Conservation (phyloP, 257 asterid species). For the Nicotiana tabacum region DNA sequence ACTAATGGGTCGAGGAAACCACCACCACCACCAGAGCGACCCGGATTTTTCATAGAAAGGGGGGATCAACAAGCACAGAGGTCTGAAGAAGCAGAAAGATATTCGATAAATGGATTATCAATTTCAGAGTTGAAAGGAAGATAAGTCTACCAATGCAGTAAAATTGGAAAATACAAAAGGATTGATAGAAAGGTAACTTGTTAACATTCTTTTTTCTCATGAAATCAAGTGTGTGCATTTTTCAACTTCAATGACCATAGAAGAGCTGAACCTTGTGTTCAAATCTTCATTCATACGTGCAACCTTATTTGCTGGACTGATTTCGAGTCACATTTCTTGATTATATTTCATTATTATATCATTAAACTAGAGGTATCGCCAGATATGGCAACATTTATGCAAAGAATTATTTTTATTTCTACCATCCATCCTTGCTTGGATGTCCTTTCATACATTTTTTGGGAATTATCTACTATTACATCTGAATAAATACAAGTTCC, state of each 20-base stretch:
- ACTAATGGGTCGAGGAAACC: conserved; percentile 6
- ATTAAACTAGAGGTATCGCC: too few relatives aligned
- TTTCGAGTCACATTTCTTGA: neutral
- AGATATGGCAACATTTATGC: neutral
- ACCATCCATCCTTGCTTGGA: too few relatives aligned
- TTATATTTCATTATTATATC: neutral
- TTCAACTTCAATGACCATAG: neutral
- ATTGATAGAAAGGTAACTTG: neutral
- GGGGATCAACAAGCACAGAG: neutral
- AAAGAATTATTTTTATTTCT: too few relatives aligned
- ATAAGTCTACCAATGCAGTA: neutral
- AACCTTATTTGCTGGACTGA: neutral
- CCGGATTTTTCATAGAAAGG: conserved; percentile 26
- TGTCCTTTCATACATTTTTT: too few relatives aligned
- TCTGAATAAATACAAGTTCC: too few relatives aligned
- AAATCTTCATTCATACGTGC: neutral
- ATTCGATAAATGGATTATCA: conserved; percentile 17
- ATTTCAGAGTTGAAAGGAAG: conserved; percentile 25
- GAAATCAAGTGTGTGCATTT: neutral
- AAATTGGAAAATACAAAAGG: too few relatives aligned
- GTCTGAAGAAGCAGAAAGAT: neutral
- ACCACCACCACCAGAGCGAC: conserved; percentile 27
- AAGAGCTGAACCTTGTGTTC: neutral
- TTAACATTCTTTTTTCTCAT: neutral
- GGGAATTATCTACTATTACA: too few relatives aligned